These are phyloP conservation scores for Rubia yunnanensis DNA, from an alignment of 257 asterid species.

Conservation along the genomic window DNA sequence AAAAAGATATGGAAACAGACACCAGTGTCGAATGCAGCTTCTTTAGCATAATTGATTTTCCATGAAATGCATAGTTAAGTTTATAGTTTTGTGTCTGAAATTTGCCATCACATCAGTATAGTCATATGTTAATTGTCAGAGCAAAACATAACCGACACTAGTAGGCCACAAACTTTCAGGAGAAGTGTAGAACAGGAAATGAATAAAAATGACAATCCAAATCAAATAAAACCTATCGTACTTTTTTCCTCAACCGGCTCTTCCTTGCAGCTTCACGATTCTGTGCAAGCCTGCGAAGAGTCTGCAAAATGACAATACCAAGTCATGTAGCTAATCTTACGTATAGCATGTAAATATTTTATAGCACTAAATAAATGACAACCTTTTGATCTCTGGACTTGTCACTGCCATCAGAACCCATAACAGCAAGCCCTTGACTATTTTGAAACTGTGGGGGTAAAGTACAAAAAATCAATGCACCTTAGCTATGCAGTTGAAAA, in stretches of 20 bases:
- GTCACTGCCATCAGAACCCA: conserved; percentile 94
- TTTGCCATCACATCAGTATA: too few relatives aligned
- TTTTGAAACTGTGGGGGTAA: conserved; percentile 41
- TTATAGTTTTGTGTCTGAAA: not conserved
- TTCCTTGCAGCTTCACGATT: conserved; percentile 99
- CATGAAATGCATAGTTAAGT: not conserved
- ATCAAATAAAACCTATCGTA: conserved; percentile 16
- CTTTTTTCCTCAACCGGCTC: conserved; percentile 92
- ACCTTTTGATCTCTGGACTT: conserved; percentile 98
- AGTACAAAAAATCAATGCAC: conserved; percentile 1
- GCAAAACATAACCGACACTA: not conserved
- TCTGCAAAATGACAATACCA: conserved; percentile 24
- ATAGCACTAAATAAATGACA: conserved; percentile 1
- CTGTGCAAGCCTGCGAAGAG: conserved; percentile 97
- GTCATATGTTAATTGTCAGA: not conserved
- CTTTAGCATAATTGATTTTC: not conserved
- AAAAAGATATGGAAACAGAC: not conserved
- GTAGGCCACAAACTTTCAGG: not conserved
- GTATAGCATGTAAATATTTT: not conserved
- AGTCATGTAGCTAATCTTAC: conserved; percentile 11
- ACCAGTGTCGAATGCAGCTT: not conserved
- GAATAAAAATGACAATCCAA: conserved; percentile 5
- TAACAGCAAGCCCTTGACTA: conserved; percentile 37
- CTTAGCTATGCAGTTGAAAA: not conserved
- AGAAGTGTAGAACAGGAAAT: not conserved